phyloP scores from a whole-genome alignment of 78 protist species.

The Polysphondylium violaceum region DNA sequence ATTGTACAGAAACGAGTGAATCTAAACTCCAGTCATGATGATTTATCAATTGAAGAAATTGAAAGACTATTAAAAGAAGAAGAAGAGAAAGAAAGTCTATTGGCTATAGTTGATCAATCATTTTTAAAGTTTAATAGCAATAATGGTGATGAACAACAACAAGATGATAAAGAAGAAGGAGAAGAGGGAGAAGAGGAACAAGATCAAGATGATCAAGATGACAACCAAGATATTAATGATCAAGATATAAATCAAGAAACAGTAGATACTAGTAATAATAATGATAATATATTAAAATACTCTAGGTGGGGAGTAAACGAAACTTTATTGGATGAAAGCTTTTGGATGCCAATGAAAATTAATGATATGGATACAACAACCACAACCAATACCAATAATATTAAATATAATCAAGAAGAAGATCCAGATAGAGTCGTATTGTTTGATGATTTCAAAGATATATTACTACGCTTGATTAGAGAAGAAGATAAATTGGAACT shows the following conservation, averaged over 20 bases:
- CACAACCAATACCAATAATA: not conserved
- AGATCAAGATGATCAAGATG: not conserved
- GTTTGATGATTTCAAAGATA: conserved; percentile 56
- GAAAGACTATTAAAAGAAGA: conserved; percentile 38
- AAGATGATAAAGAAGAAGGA: not conserved
- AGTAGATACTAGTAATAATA: not conserved
- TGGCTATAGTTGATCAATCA: not conserved
- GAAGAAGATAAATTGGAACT: conserved; percentile 48
- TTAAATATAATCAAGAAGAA: not conserved
- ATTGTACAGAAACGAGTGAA: not conserved
- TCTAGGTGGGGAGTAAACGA: not conserved
- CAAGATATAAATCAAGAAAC: not conserved
- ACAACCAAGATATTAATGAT: not conserved
- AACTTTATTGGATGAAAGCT: not conserved
- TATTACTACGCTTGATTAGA: conserved; percentile 27
- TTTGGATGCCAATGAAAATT: conserved; percentile 37
- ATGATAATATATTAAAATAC: conserved; percentile 5
- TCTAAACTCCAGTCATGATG: not conserved
- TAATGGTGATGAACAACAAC: not conserved
- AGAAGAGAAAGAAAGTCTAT: not conserved
- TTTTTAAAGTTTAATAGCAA: conserved; percentile 1
- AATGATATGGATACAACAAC: not conserved
- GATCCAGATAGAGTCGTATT: conserved; percentile 50
- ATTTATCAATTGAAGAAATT: conserved; percentile 56
- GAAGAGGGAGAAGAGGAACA: not conserved